These are phyloP conservation scores for Thalassiosira mediterranea DNA, from an alignment of 352 stramenopile species.

Conservation along the genomic window DNA sequence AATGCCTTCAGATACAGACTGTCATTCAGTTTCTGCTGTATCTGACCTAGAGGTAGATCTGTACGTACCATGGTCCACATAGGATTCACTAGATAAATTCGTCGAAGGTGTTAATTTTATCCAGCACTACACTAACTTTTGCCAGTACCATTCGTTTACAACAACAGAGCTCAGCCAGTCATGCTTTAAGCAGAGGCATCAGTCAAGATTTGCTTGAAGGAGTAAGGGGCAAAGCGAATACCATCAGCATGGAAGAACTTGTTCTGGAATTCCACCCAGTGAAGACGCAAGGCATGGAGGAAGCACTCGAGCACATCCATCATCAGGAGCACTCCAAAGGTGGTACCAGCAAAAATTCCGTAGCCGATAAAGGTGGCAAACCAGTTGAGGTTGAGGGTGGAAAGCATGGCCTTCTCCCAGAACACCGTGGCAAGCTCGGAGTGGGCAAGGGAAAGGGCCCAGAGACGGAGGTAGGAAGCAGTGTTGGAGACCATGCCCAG, in stretches of 20 bases:
- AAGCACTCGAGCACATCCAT: conserved; percentile 99
- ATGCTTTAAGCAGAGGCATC: conserved; percentile 60
- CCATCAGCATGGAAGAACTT: conserved; percentile 99
- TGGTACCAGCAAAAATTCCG: conserved; percentile 93
- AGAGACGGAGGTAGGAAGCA: conserved; percentile 98
- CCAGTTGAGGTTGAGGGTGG: conserved; percentile 93
- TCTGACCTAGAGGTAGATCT: too few species aligned
- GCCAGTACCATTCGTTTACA: too few species aligned
- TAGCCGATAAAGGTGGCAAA: conserved; percentile 90
- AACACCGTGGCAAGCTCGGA: conserved; percentile 94
- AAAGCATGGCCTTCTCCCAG: conserved; percentile 98
- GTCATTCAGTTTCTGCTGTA: too few species aligned
- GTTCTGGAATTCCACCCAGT: conserved; percentile 99
- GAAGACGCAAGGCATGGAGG: conserved; percentile 97
- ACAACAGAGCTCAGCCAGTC: too few species aligned
- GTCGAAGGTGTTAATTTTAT: too few species aligned
- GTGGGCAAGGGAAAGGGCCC: conserved; percentile 98
- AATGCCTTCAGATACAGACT: too few species aligned
- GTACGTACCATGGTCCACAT: too few species aligned
- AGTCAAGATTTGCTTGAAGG: conserved; percentile 88
- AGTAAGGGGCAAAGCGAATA: conserved; percentile 95
- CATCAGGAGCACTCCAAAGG: conserved; percentile 96
- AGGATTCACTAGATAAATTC: too few species aligned
- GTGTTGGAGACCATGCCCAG: conserved; percentile 99
- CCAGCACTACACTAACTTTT: too few species aligned